Evolutionary conservation across 805 yeast species (phyloP).

Genomic region (Peterozyma toletana): DNA sequence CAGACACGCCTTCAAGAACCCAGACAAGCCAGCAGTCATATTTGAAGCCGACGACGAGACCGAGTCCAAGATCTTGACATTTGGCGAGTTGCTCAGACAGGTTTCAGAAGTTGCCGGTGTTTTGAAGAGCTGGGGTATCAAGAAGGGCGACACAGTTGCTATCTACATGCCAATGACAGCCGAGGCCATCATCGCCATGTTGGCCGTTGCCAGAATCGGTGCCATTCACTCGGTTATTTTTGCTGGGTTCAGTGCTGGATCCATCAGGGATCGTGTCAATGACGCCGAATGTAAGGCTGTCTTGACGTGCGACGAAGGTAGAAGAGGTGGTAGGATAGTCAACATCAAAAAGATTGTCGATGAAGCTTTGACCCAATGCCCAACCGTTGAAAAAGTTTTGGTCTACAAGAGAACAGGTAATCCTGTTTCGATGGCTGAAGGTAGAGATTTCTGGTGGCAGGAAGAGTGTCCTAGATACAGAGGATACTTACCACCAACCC

Average conservation of each 20-base stretch:
- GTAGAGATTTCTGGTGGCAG: slow-evolving; percentile 95
- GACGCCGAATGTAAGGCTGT: slow-evolving; percentile 84
- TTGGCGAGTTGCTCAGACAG: slow-evolving; percentile 76
- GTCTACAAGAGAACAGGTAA: slow-evolving; percentile 87
- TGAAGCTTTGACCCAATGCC: slow-evolving; percentile 76
- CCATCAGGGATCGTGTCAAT: slow-evolving; percentile 81
- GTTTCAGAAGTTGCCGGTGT: slow-evolving; percentile 86
- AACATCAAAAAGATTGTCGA: slow-evolving; percentile 92
- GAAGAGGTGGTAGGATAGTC: slow-evolving; percentile 91
- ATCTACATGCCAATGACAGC: slow-evolving; percentile 97
- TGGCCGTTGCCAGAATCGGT: slow-evolving; percentile 90
- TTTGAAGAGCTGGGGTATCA: slow-evolving; percentile 76
- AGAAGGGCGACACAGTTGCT: slow-evolving; percentile 94
- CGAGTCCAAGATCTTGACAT: slow-evolving; percentile 69
- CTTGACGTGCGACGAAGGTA: slow-evolving; percentile 92
- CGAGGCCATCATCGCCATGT: slow-evolving; percentile 88
- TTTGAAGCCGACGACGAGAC: slow-evolving; percentile 91
- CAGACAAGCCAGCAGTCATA: slow-evolving; percentile 76
- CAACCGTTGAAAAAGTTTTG: slow-evolving; percentile 72
- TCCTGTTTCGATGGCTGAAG: slow-evolving; percentile 63
- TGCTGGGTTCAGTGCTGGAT: slow-evolving; percentile 94
- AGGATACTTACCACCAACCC: slow-evolving; percentile 78
- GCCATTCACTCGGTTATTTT: slow-evolving; percentile 94
- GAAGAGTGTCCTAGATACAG: slow-evolving; percentile 78
- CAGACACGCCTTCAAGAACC: slow-evolving; percentile 85